Percentiles rank a stretch among this genome's conserved stretches.
Conservation (phyloP, 2,329 filamentous ascomycete genomes). For the Hymenoscyphus scutula region DNA sequence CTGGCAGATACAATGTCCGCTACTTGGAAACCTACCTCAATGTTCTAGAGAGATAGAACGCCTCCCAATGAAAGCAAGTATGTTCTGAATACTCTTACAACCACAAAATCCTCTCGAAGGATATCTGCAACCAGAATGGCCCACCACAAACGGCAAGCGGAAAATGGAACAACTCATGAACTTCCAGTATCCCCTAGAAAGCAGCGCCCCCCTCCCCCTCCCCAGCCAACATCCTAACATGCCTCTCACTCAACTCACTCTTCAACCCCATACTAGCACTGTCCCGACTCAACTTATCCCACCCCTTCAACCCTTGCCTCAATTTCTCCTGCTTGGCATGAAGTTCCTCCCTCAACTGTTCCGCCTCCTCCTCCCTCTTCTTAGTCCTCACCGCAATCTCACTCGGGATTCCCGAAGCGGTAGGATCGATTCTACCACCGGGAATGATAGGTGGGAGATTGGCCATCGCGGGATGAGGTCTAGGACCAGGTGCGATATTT, state of each 20-base stretch:
- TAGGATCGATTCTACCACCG: slow-evolving; percentile 35
- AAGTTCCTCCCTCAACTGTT: slow-evolving; percentile 32
- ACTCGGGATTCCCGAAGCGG: slow-evolving; percentile 30
- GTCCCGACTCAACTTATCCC: slow-evolving; percentile 35
- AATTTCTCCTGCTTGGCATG: slow-evolving; percentile 35
- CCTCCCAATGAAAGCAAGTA: no score
- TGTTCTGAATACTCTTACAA: no score
- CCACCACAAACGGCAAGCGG: no score
- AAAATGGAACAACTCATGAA: no score
- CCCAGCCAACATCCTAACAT: slow-evolving; percentile 36
- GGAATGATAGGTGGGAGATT: slow-evolving; percentile 35
- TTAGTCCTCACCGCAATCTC: slow-evolving; percentile 32
- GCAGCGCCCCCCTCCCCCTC: slow-evolving; percentile 37
- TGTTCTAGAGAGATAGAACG: no score
- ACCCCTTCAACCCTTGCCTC: slow-evolving; percentile 32
- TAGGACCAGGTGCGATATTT: slow-evolving; percentile 26
- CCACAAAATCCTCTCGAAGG: no score
- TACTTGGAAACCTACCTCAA: no score
- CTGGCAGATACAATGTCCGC: no score
- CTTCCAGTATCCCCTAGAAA: slow-evolving; percentile 31
- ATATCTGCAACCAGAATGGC: no score
- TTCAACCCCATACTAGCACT: slow-evolving; percentile 30
- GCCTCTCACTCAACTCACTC: slow-evolving; percentile 36
- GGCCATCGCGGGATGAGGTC: slow-evolving; percentile 36
- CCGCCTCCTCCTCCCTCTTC: slow-evolving; percentile 36